Evolutionary conservation across 768 basidiomycete species (phyloP).

Genomic region (Exsudoporus frostii): DNA sequence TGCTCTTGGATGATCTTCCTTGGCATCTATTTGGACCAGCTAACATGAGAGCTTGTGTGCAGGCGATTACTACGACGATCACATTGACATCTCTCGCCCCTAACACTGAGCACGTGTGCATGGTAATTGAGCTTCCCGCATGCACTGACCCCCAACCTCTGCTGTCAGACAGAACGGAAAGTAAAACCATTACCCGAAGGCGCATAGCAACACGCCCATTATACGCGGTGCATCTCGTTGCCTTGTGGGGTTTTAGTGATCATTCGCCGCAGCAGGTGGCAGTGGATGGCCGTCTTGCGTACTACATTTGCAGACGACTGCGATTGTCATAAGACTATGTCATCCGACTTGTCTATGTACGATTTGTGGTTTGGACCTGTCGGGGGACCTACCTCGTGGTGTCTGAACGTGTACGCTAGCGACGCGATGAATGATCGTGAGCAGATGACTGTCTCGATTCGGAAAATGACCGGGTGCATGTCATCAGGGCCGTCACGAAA

Average conservation of each 20-base stretch:
- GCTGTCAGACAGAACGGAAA: constrained; percentile 59
- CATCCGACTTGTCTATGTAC: not conserved
- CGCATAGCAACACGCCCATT: constrained; percentile 59
- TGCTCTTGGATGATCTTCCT: not conserved
- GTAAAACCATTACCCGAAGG: constrained; percentile 41
- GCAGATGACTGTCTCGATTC: constrained; percentile 1
- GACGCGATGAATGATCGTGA: not conserved
- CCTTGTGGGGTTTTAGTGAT: not conserved
- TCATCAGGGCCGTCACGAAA: constrained; percentile 16
- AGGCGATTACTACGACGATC: too few species aligned
- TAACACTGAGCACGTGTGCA: too few species aligned
- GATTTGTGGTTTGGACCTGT: not conserved
- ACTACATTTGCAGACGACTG: not conserved
- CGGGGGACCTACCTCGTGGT: not conserved
- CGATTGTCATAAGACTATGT: not conserved
- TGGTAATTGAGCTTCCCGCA: not conserved
- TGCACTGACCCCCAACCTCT: too few species aligned
- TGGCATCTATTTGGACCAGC: not conserved
- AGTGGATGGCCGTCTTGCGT: not conserved
- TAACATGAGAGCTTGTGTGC: too few species aligned
- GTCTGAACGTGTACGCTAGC: not conserved
- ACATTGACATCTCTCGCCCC: too few species aligned
- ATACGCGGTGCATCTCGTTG: constrained; percentile 8
- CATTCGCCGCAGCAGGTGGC: not conserved
- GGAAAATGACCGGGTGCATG: constrained; percentile 14